Evolutionary conservation across 352 stramenopile species (phyloP).

Genomic region (Saprolegnia diclina): DNA sequence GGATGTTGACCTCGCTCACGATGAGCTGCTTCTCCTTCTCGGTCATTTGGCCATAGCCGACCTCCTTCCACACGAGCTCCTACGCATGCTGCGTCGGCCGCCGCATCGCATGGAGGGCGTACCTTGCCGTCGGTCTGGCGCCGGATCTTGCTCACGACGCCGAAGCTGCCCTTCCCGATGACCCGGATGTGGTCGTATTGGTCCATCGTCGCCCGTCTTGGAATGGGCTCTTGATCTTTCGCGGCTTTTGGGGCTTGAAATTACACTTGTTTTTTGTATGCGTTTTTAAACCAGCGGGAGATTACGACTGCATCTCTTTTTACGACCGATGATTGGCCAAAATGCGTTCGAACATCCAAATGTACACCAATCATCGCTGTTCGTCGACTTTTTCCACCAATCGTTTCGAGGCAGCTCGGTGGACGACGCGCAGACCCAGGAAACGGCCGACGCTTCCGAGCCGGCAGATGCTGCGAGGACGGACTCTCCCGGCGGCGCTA

Average conservation of each 20-base stretch:
- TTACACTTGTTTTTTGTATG: background rate
- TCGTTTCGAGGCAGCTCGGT: background rate
- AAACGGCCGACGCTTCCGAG: background rate
- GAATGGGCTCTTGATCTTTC: conserved; percentile 2
- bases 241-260: background rate
- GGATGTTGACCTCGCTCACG: conserved; percentile 92
- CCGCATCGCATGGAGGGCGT: background rate
- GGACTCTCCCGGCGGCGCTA: background rate
- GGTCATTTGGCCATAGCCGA: conserved; percentile 89
- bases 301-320: background rate
- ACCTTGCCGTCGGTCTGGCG: conserved; percentile 85
- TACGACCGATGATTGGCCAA: conserved; percentile 6
- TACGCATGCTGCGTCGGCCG: conserved; percentile 28
- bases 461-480: background rate
- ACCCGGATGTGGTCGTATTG: conserved; percentile 84
- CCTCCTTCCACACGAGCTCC: conserved; percentile 90
- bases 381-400: background rate
- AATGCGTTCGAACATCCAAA: conserved; percentile 14
- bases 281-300: background rate
- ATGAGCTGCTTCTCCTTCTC: conserved; percentile 94
- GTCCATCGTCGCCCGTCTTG: conserved; percentile 48
- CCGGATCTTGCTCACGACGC: conserved; percentile 86
- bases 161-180: conserved; percentile 90
- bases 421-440: background rate
- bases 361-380: background rate